Conservation (phyloP, 1,284 basidiomycete genomes). For the Trametes hirsuta region DNA sequence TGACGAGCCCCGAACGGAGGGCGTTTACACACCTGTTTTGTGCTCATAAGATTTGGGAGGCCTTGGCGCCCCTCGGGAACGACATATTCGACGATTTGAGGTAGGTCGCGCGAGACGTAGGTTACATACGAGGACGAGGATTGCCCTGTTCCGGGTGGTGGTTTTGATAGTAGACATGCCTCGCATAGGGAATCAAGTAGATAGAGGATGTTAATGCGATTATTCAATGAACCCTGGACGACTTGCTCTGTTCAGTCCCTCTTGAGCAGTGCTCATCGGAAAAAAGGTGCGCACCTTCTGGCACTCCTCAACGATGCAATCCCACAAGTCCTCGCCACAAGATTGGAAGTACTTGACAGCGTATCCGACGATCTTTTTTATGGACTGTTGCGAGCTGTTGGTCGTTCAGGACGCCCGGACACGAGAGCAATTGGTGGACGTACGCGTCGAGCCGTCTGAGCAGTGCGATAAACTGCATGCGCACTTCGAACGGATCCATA, state of each 20-base stretch:
- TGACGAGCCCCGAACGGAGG: background rate
- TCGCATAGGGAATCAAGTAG: constrained; percentile 90
- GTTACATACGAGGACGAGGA: constrained; percentile 70
- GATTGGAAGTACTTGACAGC: constrained; percentile 83
- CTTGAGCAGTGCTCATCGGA: constrained; percentile 3
- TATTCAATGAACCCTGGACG: constrained; percentile 81
- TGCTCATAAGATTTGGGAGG: constrained; percentile 82
- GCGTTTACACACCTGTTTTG: constrained; percentile 67
- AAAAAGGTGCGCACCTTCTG: constrained; percentile 60
- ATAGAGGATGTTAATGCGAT: constrained; percentile 91
- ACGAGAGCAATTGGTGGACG: constrained; percentile 40
- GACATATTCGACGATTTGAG: constrained; percentile 77
- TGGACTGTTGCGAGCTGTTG: constrained; percentile 82
- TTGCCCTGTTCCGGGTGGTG: constrained; percentile 45
- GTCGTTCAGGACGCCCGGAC: constrained; percentile 34
- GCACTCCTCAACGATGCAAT: constrained; percentile 90
- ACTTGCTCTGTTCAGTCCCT: background rate
- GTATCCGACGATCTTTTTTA: constrained; percentile 86
- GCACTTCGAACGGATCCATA: constrained; percentile 91
- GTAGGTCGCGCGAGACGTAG: constrained; percentile 75
- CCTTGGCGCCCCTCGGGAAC: constrained; percentile 85
- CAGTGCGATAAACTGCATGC: constrained; percentile 81
- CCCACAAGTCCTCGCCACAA: constrained; percentile 93
- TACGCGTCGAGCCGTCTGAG: constrained; percentile 80
- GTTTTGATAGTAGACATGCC: constrained; percentile 67